Conservation (phyloP, 176 grass and related monocot genomes). For the Eleusine coracana region DNA sequence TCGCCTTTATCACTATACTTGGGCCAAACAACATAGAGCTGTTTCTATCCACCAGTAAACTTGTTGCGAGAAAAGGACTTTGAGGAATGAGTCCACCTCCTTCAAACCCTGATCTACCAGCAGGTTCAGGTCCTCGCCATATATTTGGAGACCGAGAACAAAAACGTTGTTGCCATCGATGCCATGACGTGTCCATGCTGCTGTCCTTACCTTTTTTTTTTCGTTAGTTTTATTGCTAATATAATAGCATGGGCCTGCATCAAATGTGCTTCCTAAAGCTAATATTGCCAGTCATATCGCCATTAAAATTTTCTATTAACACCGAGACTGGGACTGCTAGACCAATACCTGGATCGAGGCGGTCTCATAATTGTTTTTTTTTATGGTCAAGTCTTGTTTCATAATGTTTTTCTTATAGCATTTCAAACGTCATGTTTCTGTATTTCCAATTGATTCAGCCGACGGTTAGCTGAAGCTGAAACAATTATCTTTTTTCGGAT, state of each 20-base stretch:
- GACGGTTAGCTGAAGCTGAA: too few species aligned
- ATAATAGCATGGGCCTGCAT: not conserved
- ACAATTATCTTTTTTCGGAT: too few species aligned
- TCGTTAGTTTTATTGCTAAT: not conserved
- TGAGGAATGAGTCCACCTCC: too few species aligned
- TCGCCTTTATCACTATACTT: too few species aligned
- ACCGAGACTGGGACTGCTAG: not conserved
- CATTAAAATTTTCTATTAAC: not conserved
- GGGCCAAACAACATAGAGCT: too few species aligned
- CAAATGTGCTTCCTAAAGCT: not conserved
- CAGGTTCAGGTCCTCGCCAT: not conserved
- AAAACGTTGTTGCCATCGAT: not conserved
- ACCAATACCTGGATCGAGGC: not conserved
- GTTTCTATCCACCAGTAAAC: too few species aligned
- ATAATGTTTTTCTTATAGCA: too few species aligned
- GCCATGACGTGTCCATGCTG: not conserved
- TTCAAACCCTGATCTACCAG: too few species aligned
- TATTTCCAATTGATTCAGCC: too few species aligned
- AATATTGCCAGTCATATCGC: not conserved
- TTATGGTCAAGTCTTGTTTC: too few species aligned
- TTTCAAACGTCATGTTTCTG: not conserved
- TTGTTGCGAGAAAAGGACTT: too few species aligned
- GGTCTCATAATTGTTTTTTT: too few species aligned
- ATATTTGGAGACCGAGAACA: not conserved
- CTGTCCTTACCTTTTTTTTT: not conserved